Percentiles rank a stretch among this genome's conserved stretches.
These are phyloP conservation scores for Panellus pusillus DNA, from an alignment of 768 basidiomycete species.

Conservation along the genomic window DNA sequence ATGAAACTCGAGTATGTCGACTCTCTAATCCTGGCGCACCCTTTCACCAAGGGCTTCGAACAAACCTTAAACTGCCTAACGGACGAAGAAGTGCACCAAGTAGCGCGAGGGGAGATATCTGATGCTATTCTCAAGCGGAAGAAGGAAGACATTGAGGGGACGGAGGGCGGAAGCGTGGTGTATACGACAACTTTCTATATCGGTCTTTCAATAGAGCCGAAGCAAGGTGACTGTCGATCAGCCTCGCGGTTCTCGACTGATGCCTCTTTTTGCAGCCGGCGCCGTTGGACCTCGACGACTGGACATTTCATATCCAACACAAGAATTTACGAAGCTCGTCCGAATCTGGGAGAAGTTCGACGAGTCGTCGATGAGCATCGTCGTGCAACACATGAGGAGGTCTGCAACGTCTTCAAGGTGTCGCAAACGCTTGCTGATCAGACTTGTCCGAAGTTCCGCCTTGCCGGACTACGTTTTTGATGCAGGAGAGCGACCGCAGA, in stretches of 20 bases:
- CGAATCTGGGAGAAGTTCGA: slow-evolving; percentile 94
- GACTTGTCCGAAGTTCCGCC: slow-evolving; percentile 47
- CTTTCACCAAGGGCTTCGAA: slow-evolving; percentile 92
- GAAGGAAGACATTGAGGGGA: slow-evolving; percentile 74
- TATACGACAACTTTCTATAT: slow-evolving; percentile 98
- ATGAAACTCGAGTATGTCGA: slow-evolving; percentile 98
- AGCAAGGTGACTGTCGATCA: slow-evolving; percentile 58
- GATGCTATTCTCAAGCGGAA: slow-evolving; percentile 21
- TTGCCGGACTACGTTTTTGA: slow-evolving; percentile 86
- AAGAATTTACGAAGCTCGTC: slow-evolving; percentile 91
- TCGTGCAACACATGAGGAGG: slow-evolving; percentile 93
- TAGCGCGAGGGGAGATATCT: slow-evolving; percentile 74
- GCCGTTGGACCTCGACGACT: slow-evolving; percentile 76
- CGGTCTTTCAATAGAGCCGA: slow-evolving; percentile 89
- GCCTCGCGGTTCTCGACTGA: neutral
- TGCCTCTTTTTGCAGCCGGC: slow-evolving; percentile 52
- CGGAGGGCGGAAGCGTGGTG: slow-evolving; percentile 76
- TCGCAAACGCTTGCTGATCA: slow-evolving; percentile 9
- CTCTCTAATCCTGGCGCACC: slow-evolving; percentile 87
- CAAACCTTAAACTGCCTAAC: slow-evolving; percentile 80
- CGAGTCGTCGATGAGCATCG: slow-evolving; percentile 88
- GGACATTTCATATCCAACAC: slow-evolving; percentile 96
- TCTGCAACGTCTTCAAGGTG: slow-evolving; percentile 32
- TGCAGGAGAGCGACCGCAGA: slow-evolving; percentile 74
- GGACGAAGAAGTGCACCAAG: slow-evolving; percentile 84